phyloP scores from a whole-genome alignment of 495 filamentous ascomycete species.

The Podospora pseudoanserina region DNA sequence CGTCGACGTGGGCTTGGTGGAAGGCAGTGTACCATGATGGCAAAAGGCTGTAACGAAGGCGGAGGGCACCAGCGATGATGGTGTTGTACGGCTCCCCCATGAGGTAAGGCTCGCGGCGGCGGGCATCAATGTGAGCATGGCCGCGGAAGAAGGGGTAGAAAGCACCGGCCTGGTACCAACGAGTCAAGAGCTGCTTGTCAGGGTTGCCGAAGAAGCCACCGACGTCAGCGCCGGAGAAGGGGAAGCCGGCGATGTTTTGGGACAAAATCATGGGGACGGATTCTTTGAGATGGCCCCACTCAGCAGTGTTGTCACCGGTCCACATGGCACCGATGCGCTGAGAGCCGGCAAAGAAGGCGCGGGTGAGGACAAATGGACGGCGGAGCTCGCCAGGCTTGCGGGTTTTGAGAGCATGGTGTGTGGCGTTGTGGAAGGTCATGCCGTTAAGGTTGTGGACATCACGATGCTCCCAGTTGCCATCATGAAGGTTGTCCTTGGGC shows the following conservation, averaged over 20 bases:
- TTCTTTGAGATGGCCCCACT: conserved; percentile 83
- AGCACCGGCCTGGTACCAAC: conserved; percentile 95
- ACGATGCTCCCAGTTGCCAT: conserved; percentile 91
- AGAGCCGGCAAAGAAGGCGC: conserved; percentile 83
- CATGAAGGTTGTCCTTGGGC: conserved; percentile 94
- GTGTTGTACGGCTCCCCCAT: conserved; percentile 75
- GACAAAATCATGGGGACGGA: conserved; percentile 89
- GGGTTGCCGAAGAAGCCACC: conserved; percentile 98
- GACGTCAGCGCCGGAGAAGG: conserved; percentile 92
- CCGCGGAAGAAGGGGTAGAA: conserved; percentile 99
- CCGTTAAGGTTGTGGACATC: conserved; percentile 95
- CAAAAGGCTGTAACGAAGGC: conserved; percentile 82
- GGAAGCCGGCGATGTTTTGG: conserved; percentile 88
- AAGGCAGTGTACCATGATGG: conserved; percentile 97
- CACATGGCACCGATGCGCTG: conserved; percentile 93
- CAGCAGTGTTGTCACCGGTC: conserved; percentile 95
- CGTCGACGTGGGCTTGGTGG: conserved; percentile 77
- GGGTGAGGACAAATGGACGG: conserved; percentile 87
- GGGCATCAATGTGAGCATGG: conserved; percentile 96
- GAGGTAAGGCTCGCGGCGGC: conserved; percentile 90
- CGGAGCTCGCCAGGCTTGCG: conserved; percentile 73
- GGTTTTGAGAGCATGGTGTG: conserved; percentile 73
- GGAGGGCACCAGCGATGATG: conserved; percentile 83
- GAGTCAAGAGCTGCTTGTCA: conserved; percentile 78
- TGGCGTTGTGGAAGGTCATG: conserved; percentile 89